Evolutionary conservation across 108 stramenopile genomes (phyloP).

Genomic region (Fragilaria radians): DNA sequence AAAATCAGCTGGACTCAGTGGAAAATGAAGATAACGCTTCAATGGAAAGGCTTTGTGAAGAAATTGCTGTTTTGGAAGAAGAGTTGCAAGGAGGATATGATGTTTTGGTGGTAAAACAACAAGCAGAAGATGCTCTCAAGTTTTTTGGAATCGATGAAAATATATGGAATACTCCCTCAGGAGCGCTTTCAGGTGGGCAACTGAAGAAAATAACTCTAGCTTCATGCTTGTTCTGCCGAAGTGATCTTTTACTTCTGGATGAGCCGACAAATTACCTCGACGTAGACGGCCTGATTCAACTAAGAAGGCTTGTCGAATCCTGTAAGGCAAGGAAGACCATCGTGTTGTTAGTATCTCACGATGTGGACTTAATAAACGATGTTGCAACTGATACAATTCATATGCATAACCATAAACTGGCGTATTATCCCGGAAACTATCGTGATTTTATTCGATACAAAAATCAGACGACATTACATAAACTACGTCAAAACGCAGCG

Average conservation of each 20-base stretch:
- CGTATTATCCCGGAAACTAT: constrained; percentile 91
- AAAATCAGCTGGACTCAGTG: constrained; percentile 29
- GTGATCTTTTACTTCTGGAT: constrained; percentile 54
- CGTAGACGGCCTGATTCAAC: constrained; percentile 72
- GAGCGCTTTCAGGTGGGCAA: constrained; percentile 39
- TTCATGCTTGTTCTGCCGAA: constrained; percentile 32
- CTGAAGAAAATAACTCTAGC: constrained; percentile 60
- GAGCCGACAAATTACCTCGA: constrained; percentile 84
- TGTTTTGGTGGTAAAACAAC: background rate
- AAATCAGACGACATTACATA: constrained; percentile 44
- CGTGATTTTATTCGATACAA: constrained; percentile 55
- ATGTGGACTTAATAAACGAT: constrained; percentile 89
- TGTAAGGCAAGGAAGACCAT: constrained; percentile 31
- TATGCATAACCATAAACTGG: constrained; percentile 58
- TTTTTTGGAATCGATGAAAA: constrained; percentile 41
- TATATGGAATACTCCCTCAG: constrained; percentile 15
- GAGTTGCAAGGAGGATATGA: constrained; percentile 13
- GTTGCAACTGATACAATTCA: constrained; percentile 87
- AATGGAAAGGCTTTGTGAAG: constrained; percentile 64
- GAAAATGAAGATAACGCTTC: constrained; percentile 32
- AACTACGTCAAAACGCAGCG: constrained; percentile 33
- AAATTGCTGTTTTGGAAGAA: constrained; percentile 65
- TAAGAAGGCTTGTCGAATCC: constrained; percentile 56
- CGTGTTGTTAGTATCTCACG: constrained; percentile 90
- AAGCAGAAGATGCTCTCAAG: constrained; percentile 30